phyloP scores from a whole-genome alignment of 805 yeast genomes.

The Metschnikowia cerradonensis region DNA sequence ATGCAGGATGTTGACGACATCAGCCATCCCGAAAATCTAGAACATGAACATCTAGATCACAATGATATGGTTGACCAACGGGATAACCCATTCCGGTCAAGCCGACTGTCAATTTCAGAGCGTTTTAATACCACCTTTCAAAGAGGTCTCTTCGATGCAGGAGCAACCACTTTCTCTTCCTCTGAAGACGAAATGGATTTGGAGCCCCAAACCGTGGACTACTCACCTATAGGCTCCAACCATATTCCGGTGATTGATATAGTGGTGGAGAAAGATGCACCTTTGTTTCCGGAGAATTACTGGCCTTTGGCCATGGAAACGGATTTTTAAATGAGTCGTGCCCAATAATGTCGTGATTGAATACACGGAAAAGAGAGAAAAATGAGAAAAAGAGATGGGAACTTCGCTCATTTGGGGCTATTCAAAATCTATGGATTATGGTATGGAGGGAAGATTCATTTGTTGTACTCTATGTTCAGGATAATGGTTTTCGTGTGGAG shows the following conservation, averaged over 20 bases:
- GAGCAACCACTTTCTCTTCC: neutral
- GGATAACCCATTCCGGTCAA: neutral
- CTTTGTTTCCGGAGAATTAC: constrained; percentile 8
- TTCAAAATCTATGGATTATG: no score
- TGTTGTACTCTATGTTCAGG: no score
- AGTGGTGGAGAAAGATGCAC: constrained; percentile 32
- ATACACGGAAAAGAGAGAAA: no score
- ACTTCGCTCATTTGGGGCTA: no score
- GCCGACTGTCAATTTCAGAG: neutral
- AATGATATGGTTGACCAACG: neutral
- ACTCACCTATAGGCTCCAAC: constrained; percentile 13
- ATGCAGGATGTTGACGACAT: constrained; percentile 4
- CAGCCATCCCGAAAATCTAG: no score
- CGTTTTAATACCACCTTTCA: neutral
- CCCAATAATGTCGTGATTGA: no score
- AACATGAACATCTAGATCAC: no score
- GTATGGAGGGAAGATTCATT: no score
- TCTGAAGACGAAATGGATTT: constrained; percentile 10
- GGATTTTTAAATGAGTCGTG: neutral
- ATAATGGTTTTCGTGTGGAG: no score
- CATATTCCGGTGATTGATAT: constrained; percentile 42
- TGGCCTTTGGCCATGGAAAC: neutral
- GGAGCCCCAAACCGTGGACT: neutral
- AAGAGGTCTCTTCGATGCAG: neutral
- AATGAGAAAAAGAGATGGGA: no score